Conservation (phyloP, 306 rosid species). For the Begonia fuchsioides region DNA sequence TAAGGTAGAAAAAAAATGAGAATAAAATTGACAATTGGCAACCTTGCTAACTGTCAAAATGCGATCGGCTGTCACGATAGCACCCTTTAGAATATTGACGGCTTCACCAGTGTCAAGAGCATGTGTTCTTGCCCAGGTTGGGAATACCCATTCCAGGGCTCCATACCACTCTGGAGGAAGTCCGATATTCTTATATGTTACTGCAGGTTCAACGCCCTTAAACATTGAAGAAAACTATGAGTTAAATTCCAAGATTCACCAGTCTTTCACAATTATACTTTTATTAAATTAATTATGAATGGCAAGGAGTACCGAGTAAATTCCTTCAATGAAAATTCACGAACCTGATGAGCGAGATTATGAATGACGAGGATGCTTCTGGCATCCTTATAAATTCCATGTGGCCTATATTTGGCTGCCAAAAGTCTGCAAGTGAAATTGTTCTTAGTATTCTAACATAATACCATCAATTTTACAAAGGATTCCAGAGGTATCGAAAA, state of each 20-base stretch:
- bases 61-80: conserved; percentile 77
- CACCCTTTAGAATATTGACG: conserved; percentile 80
- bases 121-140: conserved; percentile 81
- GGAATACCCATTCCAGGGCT: conserved; percentile 83
- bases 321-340: conserved; percentile 3
- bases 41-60: conserved; percentile 88
- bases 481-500: neutral
- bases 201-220: conserved; percentile 81
- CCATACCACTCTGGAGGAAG: conserved; percentile 72
- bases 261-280: no score
- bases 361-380: conserved; percentile 76
- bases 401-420: conserved; percentile 74
- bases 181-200: conserved; percentile 60
- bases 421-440: conserved; percentile 45
- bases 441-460: conserved; percentile 4
- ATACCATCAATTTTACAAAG: conserved; percentile 6
- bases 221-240: conserved; percentile 7
- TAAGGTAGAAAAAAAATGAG: conserved; percentile 5
- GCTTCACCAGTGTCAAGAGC: conserved; percentile 90
- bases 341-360: conserved; percentile 81
- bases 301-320: no score
- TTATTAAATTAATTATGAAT: no score
- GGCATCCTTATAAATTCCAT: conserved; percentile 70
- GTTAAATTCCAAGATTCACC: no score
- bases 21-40: conserved; percentile 7